A percentile compares a stretch with the other conserved stretches of the same genome.
Evolutionary conservation across 805 yeast genomes (phyloP).

Genomic region (Candida sanyiensis): DNA sequence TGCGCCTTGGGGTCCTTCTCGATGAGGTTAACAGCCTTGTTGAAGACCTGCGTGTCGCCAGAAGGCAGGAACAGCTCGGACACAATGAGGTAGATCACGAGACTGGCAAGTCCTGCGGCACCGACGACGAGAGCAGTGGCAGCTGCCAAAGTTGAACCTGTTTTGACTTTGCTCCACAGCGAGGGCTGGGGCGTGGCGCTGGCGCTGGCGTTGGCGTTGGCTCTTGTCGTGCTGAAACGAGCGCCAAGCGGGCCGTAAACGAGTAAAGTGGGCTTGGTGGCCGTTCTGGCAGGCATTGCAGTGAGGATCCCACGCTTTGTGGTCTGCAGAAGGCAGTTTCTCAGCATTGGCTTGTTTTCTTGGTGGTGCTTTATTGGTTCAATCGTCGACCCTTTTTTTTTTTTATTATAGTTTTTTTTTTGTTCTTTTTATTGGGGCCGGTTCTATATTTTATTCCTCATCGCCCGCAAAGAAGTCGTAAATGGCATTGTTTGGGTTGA

Average conservation of each 20-base stretch:
- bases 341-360: background rate
- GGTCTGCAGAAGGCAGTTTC: too few relatives aligned
- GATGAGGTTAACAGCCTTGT: conserved; percentile 72
- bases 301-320: too few relatives aligned
- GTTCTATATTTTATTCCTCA: conserved; percentile 6
- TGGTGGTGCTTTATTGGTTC: too few relatives aligned
- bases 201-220: too few relatives aligned
- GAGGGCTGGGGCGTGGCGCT: conserved; percentile 24
- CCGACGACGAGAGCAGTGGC: conserved; percentile 61
- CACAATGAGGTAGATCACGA: conserved; percentile 69
- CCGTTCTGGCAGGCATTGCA: too few relatives aligned
- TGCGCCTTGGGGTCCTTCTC: conserved; percentile 63
- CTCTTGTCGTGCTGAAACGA: too few relatives aligned
- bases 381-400: background rate
- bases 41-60: conserved; percentile 87
- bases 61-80: conserved; percentile 81
- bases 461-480: conserved; percentile 40
- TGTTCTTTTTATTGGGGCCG: background rate
- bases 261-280: too few relatives aligned
- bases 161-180: conserved; percentile 41
- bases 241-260: too few relatives aligned
- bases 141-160: conserved; percentile 55
- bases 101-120: conserved; percentile 60
- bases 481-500: conserved; percentile 81
- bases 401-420: background rate